A percentile compares a stretch with the other conserved stretches of the same genome.
phyloP scores from a whole-genome alignment of 441 rosid genomes.

The Euphorbia schlechtendalii region DNA sequence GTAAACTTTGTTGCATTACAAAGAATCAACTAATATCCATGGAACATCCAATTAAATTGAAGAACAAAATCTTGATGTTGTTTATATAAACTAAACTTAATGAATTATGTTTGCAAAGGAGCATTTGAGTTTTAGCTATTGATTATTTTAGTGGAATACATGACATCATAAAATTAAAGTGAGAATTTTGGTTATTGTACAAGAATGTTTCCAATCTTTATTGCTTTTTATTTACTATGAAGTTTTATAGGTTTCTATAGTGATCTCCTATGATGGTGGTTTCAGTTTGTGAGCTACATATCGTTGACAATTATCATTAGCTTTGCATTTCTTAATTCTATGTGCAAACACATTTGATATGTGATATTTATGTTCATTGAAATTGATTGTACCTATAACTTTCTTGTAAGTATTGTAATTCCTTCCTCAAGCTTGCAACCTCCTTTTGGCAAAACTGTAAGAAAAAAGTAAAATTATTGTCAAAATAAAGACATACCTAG shows the following conservation, averaged over 20 bases:
- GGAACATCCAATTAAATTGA: too few species aligned
- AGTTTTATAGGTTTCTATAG: not conserved
- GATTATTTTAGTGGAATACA: not conserved
- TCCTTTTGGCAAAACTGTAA: conserved; percentile 81
- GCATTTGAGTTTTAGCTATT: not conserved
- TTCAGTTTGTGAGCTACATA: not conserved
- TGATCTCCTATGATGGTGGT: not conserved
- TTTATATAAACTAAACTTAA: too few species aligned
- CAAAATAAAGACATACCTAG: not conserved
- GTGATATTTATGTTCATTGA: not conserved
- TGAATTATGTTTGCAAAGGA: not conserved
- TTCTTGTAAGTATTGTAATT: conserved; percentile 57
- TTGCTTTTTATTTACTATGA: not conserved
- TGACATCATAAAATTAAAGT: not conserved
- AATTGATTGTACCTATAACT: conserved; percentile 42
- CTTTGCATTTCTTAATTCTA: not conserved
- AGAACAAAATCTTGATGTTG: too few species aligned
- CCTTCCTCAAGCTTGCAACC: conserved; percentile 55
- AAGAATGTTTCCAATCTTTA: too few species aligned
- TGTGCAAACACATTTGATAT: not conserved
- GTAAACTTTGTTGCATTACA: not conserved
- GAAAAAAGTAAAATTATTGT: conserved; percentile 15
- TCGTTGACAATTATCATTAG: not conserved
- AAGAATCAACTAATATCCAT: not conserved
- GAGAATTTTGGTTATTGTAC: not conserved